Evolutionary conservation across 768 basidiomycete species (phyloP), one percentile per base, ranked within the genome.

Genomic region (Zangia roseola): DNA sequence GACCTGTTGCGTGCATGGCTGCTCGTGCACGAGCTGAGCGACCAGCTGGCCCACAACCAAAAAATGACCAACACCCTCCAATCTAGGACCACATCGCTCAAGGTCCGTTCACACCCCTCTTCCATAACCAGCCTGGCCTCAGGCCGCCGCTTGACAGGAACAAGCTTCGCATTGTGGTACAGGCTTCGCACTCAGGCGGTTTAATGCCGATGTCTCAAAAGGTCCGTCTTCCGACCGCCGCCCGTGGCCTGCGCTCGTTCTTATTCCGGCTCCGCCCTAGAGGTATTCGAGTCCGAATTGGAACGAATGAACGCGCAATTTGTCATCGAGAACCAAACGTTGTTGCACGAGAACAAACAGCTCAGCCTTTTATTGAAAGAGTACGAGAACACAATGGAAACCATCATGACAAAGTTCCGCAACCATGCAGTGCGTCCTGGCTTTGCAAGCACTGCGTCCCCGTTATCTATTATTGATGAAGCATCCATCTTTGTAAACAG

Each of bases 281-380:
- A 98, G 76, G 70, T 77, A 8, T 97, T 97, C 69, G 86, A 94
- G 58, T 91, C 92, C 3, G 94, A 95, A 65, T 72, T 97, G 4
- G 97, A 99, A 69, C 82, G 91, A 24, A 77, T 79, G 63, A 94
- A 93, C 62, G 91, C 95, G 8, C 86, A 89, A 55, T 81, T 92
- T 35, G 82, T 97, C 39, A 84, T 95, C 49, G 97, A 99, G 69
- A 98, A 98, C 65, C 94, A 97, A 61, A 80, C 84, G 0, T 73
- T 99, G 1, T 74, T 90, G 41, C 87, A 97, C 53, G 97, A 99
- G 70, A 98, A 99, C 74, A 94, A 91, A 66, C 95, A 98, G 63
- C 78, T 98, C 25, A 86, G 86, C 56, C 59, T 82, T 23, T 75
- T 99, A 23, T 74, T 98, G 48, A 94, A 94, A 62, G 97, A 99